Evolutionary conservation across 257 asterid species (phyloP), one percentile per base, ranked within the genome.

Genomic region (Penstemon newberryi): DNA sequence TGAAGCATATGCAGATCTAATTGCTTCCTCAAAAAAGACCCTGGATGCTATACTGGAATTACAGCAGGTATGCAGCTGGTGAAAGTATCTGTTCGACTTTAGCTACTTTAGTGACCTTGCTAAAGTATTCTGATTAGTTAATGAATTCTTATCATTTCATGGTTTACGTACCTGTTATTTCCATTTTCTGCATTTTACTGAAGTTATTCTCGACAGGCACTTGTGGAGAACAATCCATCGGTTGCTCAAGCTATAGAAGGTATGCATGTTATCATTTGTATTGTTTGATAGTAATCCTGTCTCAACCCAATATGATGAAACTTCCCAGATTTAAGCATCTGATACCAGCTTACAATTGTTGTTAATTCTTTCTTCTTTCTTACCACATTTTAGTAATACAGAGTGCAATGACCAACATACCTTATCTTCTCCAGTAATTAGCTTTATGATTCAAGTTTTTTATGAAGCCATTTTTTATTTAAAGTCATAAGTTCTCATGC

Each of bases 1-100:
- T 66, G 92, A 88, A 65, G 97, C 96, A 64, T 93, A 90, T 80
- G 84, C 90, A 9, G 88, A 82, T 79, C 79, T 93, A 66, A 59
- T 90, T 66, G 77, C 77, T 55, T 88, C 98, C 47, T 86, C 97
- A 55, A 84, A 81, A 76, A 84, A 88, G 79, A 85, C 94, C 13
- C 84, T 90, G 85, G 86, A 81, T 73, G 85, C 89, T 74, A 81
- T 93, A 62, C 73, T 82, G 60, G 89, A 85, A 68, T 78, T 93
- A 63, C 97, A 93, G 77, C 88, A 90, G 98, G 98, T 93, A 61
- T 51, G 19, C n/a, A 65, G 7, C 15, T 79, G 37, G n/a, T 70
- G 69, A 59, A 46, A 64, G 42, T 38, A 15, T 58, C 6, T 7
- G 19, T 70, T 4, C 39, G 54, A 8, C 2, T 73, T 67, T 63